A percentile compares a stretch with the other conserved stretches of the same genome.
These are phyloP conservation scores for Torrubiellomyces zombiae DNA, from an alignment of 2,329 filamentous ascomycete species.

Conservation along the genomic window DNA sequence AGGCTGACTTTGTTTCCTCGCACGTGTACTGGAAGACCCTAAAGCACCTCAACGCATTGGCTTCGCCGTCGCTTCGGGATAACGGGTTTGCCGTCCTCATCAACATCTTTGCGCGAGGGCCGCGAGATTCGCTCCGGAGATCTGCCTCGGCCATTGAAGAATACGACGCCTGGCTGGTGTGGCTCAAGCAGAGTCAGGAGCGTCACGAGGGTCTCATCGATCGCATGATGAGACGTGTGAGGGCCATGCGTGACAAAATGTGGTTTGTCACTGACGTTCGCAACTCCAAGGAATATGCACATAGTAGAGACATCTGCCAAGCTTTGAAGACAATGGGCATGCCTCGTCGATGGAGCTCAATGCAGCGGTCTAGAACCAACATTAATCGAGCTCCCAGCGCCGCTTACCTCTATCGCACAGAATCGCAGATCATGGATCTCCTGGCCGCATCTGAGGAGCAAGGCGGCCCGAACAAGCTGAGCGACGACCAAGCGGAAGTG, in stretches of 20 bases:
- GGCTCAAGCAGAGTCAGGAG: constrained; percentile 68
- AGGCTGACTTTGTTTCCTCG: constrained; percentile 68
- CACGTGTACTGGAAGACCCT: constrained; percentile 76
- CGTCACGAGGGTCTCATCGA: constrained; percentile 60
- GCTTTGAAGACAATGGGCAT: constrained; percentile 83
- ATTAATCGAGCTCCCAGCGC: constrained; percentile 29
- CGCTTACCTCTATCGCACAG: constrained; percentile 62
- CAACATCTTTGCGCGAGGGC: constrained; percentile 57
- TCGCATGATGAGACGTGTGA: constrained; percentile 55
- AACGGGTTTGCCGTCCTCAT: constrained; percentile 56
- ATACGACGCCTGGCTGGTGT: constrained; percentile 68
- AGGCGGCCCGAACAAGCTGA: constrained; percentile 84
- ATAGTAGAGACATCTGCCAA: constrained; percentile 69
- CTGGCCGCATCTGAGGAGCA: constrained; percentile 70
- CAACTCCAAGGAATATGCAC: constrained; percentile 75
- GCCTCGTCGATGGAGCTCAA: constrained; percentile 37
- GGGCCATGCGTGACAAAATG: constrained; percentile 83
- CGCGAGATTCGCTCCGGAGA: constrained; percentile 50
- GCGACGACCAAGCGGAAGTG: constrained; percentile 84
- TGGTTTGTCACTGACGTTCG: constrained; percentile 95
- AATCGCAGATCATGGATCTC: constrained; percentile 74
- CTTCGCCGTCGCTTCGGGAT: constrained; percentile 42
- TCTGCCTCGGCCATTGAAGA: constrained; percentile 60
- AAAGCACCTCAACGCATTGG: constrained; percentile 50
- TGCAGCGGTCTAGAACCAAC: constrained; percentile 31